Conservation (phyloP, 2,329 filamentous ascomycete species). For the Whalleya microplaca region DNA sequence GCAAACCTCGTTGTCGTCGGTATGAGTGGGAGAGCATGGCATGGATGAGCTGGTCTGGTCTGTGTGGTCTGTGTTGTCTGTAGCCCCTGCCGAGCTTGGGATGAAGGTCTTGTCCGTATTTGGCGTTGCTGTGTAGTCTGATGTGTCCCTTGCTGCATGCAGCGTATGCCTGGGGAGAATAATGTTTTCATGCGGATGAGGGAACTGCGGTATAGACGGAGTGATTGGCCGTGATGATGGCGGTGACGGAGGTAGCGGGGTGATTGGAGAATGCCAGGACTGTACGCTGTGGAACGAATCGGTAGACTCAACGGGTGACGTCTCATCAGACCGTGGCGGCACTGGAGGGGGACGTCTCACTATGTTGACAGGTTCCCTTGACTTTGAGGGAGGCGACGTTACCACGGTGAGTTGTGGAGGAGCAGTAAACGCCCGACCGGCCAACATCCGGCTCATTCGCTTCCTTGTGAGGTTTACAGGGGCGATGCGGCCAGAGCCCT, state of each 20-base stretch:
- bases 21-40: slow-evolving; percentile 8
- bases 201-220: slow-evolving; percentile 39
- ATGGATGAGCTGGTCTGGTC: slow-evolving; percentile 32
- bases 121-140: slow-evolving; percentile 41
- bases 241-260: slow-evolving; percentile 50
- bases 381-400: slow-evolving; percentile 45
- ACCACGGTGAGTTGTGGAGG: slow-evolving; percentile 48
- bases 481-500: slow-evolving; percentile 33
- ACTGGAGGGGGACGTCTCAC: slow-evolving; percentile 23
- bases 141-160: slow-evolving; percentile 37
- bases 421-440: slow-evolving; percentile 42
- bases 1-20: slow-evolving; percentile 5
- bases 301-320: slow-evolving; percentile 50
- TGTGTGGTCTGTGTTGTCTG: slow-evolving; percentile 33
- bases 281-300: slow-evolving; percentile 60
- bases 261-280: slow-evolving; percentile 54
- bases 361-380: slow-evolving; percentile 15
- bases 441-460: slow-evolving; percentile 35
- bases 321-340: slow-evolving; percentile 33
- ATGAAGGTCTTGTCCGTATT: slow-evolving; percentile 37
- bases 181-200: slow-evolving; percentile 47
- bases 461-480: slow-evolving; percentile 34
- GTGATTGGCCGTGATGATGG: slow-evolving; percentile 45
- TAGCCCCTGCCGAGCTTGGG: slow-evolving; percentile 32
- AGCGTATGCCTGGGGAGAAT: slow-evolving; percentile 38